Conservation (phyloP, 2,329 filamentous ascomycete genomes). For the Fusarium hostae region DNA sequence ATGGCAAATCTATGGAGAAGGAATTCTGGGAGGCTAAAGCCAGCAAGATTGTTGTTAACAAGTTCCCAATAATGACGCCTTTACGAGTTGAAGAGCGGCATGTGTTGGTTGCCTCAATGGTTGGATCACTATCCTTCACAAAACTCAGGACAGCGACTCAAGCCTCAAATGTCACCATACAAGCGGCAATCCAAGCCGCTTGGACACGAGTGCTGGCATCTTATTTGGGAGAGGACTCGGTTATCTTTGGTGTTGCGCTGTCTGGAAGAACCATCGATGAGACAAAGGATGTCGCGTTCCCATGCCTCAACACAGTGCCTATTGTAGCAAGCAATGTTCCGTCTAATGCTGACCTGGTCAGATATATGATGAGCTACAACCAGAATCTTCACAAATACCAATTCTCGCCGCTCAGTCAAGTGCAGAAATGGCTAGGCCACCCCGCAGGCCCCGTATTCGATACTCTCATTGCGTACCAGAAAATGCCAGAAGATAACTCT, state of each 20-base stretch:
- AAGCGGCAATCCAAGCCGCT: slow-evolving; percentile 78
- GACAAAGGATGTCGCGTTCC: slow-evolving; percentile 73
- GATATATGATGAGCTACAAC: slow-evolving; percentile 73
- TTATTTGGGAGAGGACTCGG: slow-evolving; percentile 78
- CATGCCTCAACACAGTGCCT: slow-evolving; percentile 85
- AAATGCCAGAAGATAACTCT: slow-evolving; percentile 51
- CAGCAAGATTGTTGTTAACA: slow-evolving; percentile 66
- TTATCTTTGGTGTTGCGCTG: slow-evolving; percentile 83
- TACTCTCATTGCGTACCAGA: slow-evolving; percentile 86
- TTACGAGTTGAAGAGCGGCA: slow-evolving; percentile 54
- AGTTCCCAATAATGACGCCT: slow-evolving; percentile 82
- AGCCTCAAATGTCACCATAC: slow-evolving; percentile 73
- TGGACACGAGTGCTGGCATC: slow-evolving; percentile 81
- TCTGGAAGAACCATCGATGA: slow-evolving; percentile 75
- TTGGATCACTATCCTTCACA: slow-evolving; percentile 53
- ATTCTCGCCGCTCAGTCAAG: slow-evolving; percentile 74
- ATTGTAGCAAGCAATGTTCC: slow-evolving; percentile 67
- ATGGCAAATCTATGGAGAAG: slow-evolving; percentile 50
- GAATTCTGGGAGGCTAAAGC: slow-evolving; percentile 73
- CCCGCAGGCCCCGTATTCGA: slow-evolving; percentile 79
- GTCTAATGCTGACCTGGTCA: slow-evolving; percentile 67
- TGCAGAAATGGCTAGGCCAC: slow-evolving; percentile 77
- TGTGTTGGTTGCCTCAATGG: slow-evolving; percentile 49
- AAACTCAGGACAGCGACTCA: slow-evolving; percentile 68
- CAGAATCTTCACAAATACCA: slow-evolving; percentile 74